phyloP scores from a whole-genome alignment of 208 protist species.

The Trypanosoma boissoni region DNA sequence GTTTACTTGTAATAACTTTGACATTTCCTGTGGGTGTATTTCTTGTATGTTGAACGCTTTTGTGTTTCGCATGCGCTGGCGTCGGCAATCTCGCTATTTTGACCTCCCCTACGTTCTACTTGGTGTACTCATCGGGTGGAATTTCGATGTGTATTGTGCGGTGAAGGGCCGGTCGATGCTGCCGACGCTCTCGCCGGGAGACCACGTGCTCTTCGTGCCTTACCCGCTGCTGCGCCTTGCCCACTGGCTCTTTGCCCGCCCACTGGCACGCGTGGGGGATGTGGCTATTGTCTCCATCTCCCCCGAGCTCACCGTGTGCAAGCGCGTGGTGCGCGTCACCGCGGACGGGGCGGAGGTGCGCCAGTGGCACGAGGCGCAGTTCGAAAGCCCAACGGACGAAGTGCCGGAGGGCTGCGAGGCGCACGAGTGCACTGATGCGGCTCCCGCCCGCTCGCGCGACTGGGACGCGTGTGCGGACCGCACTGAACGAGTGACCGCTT shows the following conservation, averaged over 20 bases:
- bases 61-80: constrained; percentile 8
- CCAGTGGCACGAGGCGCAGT: constrained; percentile 44
- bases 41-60: background rate
- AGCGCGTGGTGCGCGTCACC: constrained; percentile 59
- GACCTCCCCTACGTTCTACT: constrained; percentile 62
- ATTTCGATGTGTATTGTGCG: constrained; percentile 56
- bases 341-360: constrained; percentile 25
- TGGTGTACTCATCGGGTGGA: constrained; percentile 70
- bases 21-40: too few species aligned
- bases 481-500: constrained; percentile 36
- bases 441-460: constrained; percentile 34
- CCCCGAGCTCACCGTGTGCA: constrained; percentile 69
- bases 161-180: constrained; percentile 77
- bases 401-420: background rate
- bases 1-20: too few species aligned
- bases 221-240: constrained; percentile 36
- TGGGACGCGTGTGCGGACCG: constrained; percentile 71
- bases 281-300: constrained; percentile 72
- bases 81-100: constrained; percentile 27
- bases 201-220: constrained; percentile 69
- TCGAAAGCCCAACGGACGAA: constrained; percentile 23
- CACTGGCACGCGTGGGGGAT: constrained; percentile 41
- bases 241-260: constrained; percentile 23
- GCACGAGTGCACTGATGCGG: background rate
- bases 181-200: constrained; percentile 60